phyloP scores from a whole-genome alignment of 768 basidiomycete genomes.

The Rubroboletus satanas region DNA sequence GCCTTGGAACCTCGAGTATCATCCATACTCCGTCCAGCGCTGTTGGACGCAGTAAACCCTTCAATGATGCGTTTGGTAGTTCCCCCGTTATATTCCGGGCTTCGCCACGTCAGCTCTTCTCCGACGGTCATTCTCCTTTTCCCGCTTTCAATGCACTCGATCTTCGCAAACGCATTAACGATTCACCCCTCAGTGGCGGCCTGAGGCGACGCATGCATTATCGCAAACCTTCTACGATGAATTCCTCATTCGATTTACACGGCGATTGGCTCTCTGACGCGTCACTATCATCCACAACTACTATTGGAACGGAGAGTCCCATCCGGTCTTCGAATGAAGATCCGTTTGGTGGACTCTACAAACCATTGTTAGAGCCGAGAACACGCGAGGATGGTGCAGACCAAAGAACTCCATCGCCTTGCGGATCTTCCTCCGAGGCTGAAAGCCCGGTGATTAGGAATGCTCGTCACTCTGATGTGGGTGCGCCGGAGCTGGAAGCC shows the following conservation, averaged over 20 bases:
- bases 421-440: slow-evolving; percentile 25
- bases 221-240: slow-evolving; percentile 30
- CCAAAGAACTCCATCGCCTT: slow-evolving; percentile 15
- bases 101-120: slow-evolving; percentile 40
- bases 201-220: slow-evolving; percentile 28
- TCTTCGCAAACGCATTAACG: slow-evolving; percentile 38
- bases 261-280: slow-evolving; percentile 31
- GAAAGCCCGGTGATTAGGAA: slow-evolving; percentile 53
- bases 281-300: slow-evolving; percentile 26
- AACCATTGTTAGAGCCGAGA: slow-evolving; percentile 26
- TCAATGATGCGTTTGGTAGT: slow-evolving; percentile 30
- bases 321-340: slow-evolving; percentile 35
- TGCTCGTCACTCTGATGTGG: slow-evolving; percentile 18
- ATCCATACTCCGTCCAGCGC: slow-evolving; percentile 30
- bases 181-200: slow-evolving; percentile 43
- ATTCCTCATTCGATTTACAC: slow-evolving; percentile 21
- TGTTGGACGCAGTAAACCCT: slow-evolving; percentile 23
- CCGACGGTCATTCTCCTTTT: slow-evolving; percentile 33
- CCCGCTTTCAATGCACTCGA: slow-evolving; percentile 29
- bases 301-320: slow-evolving; percentile 23
- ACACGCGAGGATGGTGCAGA: slow-evolving; percentile 4
- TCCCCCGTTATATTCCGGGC: slow-evolving; percentile 40
- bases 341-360: slow-evolving; percentile 47
- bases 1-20: slow-evolving; percentile 27
- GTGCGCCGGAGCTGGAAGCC: slow-evolving; percentile 31